Percentiles rank a stretch among this genome's conserved stretches.
Evolutionary conservation across 2,329 filamentous ascomycete species (phyloP).

Genomic region (Hymenoscyphus repandus): DNA sequence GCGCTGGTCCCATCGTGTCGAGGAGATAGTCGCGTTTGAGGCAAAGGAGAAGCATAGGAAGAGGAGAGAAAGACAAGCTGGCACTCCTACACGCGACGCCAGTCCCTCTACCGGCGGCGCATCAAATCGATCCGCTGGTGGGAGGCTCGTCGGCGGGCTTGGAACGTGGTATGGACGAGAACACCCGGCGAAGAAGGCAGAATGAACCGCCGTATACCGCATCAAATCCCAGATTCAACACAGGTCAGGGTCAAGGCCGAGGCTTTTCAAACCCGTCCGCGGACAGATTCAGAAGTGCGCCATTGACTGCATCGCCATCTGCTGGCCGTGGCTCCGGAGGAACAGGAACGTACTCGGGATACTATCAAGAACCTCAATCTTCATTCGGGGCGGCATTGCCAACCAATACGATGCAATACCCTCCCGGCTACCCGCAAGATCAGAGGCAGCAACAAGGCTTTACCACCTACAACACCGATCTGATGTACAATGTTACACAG

Average conservation of each 20-base stretch:
- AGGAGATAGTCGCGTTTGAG: neutral
- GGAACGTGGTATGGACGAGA: slow-evolving; percentile 71
- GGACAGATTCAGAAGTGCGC: slow-evolving; percentile 44
- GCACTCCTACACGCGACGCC: slow-evolving; percentile 55
- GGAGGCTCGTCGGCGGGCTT: slow-evolving; percentile 46
- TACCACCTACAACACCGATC: slow-evolving; percentile 55
- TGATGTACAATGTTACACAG: slow-evolving; percentile 77
- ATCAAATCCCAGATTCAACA: slow-evolving; percentile 48
- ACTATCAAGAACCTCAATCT: slow-evolving; percentile 51
- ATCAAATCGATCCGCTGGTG: slow-evolving; percentile 57
- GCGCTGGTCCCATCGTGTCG: neutral
- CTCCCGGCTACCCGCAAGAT: slow-evolving; percentile 40
- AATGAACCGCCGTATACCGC: slow-evolving; percentile 64
- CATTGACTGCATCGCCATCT: slow-evolving; percentile 43
- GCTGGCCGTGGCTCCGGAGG: slow-evolving; percentile 42
- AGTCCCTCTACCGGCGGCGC: slow-evolving; percentile 59
- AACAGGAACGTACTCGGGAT: slow-evolving; percentile 48
- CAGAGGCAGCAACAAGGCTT: slow-evolving; percentile 50
- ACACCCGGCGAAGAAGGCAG: slow-evolving; percentile 67
- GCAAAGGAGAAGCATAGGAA: neutral
- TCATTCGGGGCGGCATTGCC: slow-evolving; percentile 40
- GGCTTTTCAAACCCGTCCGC: slow-evolving; percentile 22
- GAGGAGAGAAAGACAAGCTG: slow-evolving; percentile 47
- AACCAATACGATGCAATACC: slow-evolving; percentile 34
- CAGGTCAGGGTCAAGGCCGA: slow-evolving; percentile 25